phyloP scores from a whole-genome alignment of 192 early-diverging fungal genomes.

The Coemansia sp. region DNA sequence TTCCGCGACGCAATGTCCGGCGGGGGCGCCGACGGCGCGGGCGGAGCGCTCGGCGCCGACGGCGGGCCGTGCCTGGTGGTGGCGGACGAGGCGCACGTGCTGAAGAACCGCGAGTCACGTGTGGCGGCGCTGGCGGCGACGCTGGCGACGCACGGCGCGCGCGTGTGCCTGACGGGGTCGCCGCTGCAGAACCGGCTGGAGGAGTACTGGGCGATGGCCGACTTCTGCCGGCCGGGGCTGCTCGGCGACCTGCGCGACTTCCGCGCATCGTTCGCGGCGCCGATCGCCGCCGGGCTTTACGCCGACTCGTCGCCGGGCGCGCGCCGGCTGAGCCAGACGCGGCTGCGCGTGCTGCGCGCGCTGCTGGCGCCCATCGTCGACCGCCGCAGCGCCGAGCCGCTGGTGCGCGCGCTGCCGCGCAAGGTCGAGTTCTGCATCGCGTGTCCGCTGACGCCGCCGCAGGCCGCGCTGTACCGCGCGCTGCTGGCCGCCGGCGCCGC shows the following conservation, averaged over 20 bases:
- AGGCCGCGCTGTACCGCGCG: slow-evolving; percentile 61
- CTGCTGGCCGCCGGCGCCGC: slow-evolving; percentile 8
- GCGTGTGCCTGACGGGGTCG: slow-evolving; percentile 79
- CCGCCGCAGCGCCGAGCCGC: slow-evolving; percentile 53
- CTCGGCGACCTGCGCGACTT: slow-evolving; percentile 63
- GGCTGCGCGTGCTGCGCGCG: slow-evolving; percentile 63
- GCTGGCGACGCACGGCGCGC: slow-evolving; percentile 55
- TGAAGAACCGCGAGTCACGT: slow-evolving; percentile 58
- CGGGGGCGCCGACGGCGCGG: slow-evolving; percentile 3
- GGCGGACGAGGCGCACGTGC: slow-evolving; percentile 82
- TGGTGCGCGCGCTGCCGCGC: slow-evolving; percentile 61
- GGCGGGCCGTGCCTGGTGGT: slow-evolving; percentile 73
- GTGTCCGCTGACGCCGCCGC: slow-evolving; percentile 61
- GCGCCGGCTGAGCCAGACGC: slow-evolving; percentile 14
- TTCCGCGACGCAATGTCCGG: slow-evolving; percentile 55
- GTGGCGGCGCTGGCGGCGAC: slow-evolving; percentile 21
- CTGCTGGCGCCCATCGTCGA: slow-evolving; percentile 68
- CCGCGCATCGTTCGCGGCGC: slow-evolving; percentile 58
- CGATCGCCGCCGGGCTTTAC: slow-evolving; percentile 64
- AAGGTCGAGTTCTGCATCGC: slow-evolving; percentile 74
- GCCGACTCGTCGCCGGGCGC: slow-evolving; percentile 46
- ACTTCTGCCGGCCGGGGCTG: slow-evolving; percentile 68
- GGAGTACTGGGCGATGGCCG: slow-evolving; percentile 80
- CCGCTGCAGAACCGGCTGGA: slow-evolving; percentile 83
- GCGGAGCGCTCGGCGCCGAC: slow-evolving; percentile 54